Base-by-base conservation (phyloP, 257 asterid genomes). In the Jaltomata sinuosa region DNA sequence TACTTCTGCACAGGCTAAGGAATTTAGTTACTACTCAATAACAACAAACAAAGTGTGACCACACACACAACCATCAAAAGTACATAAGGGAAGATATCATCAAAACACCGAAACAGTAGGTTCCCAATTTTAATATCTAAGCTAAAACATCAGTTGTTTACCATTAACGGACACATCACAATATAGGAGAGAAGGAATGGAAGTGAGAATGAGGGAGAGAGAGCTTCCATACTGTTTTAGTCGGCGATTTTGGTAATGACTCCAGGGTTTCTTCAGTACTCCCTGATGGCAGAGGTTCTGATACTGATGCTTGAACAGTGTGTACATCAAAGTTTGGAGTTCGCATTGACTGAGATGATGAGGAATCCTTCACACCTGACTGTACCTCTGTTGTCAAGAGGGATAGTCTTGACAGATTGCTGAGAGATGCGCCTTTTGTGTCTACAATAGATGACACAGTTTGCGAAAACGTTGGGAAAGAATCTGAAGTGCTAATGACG, bases 401-500 rank as follows among this genome's bases (percentile, higher is more conserved):
- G 21, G 79, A 32, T 55, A 8, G 53, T 40, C 65, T 29, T 10
- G 85, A 53, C 10, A 54, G 31, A 67, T 83, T 72, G 62, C 71
- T 42, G 45, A 27, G 71, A 72, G 76, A 57, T 34, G 81, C 62
- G 47, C 25, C 49, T 29, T 82, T 49, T 27, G 79, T 50, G 29
- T 67, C 62, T 27, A 38, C 54, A 72, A 49, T 68, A 47, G 79
- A 61, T 7, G 82, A 11, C 32, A 29, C 29, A 53, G 54, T 21
- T 49, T 40, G 53, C 21, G 69, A 42, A 71, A 64, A 9, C 52
- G 40, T 25, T 19, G 87, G 82, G 52, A 25, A 62, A 72, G 82
- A 80, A 61, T 21, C 62, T 21, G 85, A 61, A 80, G 88, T 85
- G 72, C 83, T 68, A 59, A 85, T 79, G 64, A 83, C 29, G 54